Base-by-base conservation (phyloP, 2,329 filamentous ascomycete genomes). In the Myriosclerotinia curreyana region DNA sequence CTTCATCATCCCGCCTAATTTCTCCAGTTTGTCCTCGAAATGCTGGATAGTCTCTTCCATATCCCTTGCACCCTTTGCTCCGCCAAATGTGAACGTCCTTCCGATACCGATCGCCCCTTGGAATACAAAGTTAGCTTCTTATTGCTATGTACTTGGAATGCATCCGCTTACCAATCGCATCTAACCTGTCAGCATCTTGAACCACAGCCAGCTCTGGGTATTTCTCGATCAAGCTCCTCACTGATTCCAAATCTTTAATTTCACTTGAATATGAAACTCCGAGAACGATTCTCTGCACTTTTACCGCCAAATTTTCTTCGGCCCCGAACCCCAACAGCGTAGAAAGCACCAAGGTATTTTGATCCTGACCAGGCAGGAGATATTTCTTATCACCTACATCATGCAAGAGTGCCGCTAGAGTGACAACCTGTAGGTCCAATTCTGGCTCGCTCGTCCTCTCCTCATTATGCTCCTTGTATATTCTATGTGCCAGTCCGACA, bases 121-220 rank as follows among this genome's bases (percentile, higher is more conserved):
- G n/a, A 36, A 36, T 1, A 20, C 17, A 34, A 36, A 20, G 28
- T 58, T 22, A 58, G 42, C 42, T 48, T 36, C 28, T 48, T 48
- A 11, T 25, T 46, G 3, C 6, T 17, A 3, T 5, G 7, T 36
- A 9, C 36, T 15, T 7, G 8, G 5, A 8, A 17, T 58, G 28
- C 14, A 58, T 9, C 31, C 55, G 6, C 28, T 25, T 46, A 58
- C 55, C 55, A 65, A 98, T 88, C 5, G 94, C 92, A 78, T 98
- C 94, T n/a, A 98, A 80, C 12, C 94, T 83, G 79, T 98, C 94
- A 3, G 94, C 93, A 76, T 98, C 94, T 77, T 97, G 94, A 48
- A 98, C 92, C 59, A 96, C 84, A 0, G 86, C 92, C 40, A 96
- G 79, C 76, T 96, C 91, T 0, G 91, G 91, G 74, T 90, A 81